Evolutionary conservation across 306 rosid genomes (phyloP).

Genomic region (Quercus wislizeni): DNA sequence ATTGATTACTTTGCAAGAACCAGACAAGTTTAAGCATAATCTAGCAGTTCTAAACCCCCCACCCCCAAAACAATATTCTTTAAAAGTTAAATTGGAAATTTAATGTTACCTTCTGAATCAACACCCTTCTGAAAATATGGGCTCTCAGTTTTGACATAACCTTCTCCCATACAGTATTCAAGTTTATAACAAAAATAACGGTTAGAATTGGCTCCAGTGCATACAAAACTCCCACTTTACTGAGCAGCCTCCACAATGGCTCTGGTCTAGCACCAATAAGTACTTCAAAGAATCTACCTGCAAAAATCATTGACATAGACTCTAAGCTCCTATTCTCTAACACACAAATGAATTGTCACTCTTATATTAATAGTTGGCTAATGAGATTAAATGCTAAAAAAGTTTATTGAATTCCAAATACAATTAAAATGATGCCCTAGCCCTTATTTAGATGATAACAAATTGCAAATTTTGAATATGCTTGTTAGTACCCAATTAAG

Average conservation of each 20-base stretch:
- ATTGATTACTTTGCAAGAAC: neutral
- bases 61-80: neutral
- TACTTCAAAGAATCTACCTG: conserved; percentile 85
- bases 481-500: no score
- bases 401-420: neutral
- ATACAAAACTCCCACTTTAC: conserved; percentile 75
- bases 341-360: neutral
- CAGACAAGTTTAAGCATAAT: neutral
- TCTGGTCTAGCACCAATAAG: conserved; percentile 80
- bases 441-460: no score
- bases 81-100: neutral
- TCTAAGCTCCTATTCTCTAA: neutral
- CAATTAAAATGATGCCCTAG: neutral
- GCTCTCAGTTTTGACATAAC: conserved; percentile 90
- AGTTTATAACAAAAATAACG: conserved; percentile 67
- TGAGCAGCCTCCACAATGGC: conserved; percentile 79
- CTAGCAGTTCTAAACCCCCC: neutral
- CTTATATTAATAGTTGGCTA: neutral
- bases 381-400: neutral
- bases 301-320: conserved; percentile 15
- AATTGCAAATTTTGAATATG: no score
- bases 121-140: conserved; percentile 78
- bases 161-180: conserved; percentile 90
- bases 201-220: conserved; percentile 92
- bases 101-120: conserved; percentile 76